A percentile compares a stretch with the other conserved stretches of the same genome.
phyloP scores from a whole-genome alignment of 768 basidiomycete species.

The Hygrophorus pudorinus region DNA sequence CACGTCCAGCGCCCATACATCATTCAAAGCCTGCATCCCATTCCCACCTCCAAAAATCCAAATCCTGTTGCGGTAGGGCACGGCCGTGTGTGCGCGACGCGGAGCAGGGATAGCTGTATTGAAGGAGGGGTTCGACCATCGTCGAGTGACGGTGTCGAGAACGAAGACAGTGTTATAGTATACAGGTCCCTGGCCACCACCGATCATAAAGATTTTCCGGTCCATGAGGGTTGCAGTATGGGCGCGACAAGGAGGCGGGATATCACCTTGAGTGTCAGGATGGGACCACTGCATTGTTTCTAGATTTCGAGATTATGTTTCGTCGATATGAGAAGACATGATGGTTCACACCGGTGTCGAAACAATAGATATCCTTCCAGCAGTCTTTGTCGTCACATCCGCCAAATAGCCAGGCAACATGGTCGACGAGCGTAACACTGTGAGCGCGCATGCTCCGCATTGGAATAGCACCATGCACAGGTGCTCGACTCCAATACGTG shows the following conservation, averaged over 20 bases:
- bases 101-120: slow-evolving; percentile 36
- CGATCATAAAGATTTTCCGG: slow-evolving; percentile 71
- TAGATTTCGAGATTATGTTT: slow-evolving; percentile 15
- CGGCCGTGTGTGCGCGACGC: slow-evolving; percentile 82
- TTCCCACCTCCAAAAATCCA: slow-evolving; percentile 95
- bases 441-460: slow-evolving; percentile 69
- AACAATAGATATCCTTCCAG: slow-evolving; percentile 70
- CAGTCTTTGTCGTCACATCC: slow-evolving; percentile 78
- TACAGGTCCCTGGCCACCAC: slow-evolving; percentile 72
- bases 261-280: slow-evolving; percentile 65
- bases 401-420: slow-evolving; percentile 79
- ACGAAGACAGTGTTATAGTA: slow-evolving; percentile 82
- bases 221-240: slow-evolving; percentile 83
- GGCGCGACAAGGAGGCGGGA: slow-evolving; percentile 76
- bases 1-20: slow-evolving; percentile 82
- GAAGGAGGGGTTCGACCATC: slow-evolving; percentile 39
- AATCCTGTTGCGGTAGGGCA: slow-evolving; percentile 59
- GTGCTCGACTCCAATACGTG: slow-evolving; percentile 83
- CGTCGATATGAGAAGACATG: background rate
- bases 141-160: slow-evolving; percentile 66
- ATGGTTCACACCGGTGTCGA: slow-evolving; percentile 59
- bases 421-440: slow-evolving; percentile 75
- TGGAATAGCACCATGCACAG: slow-evolving; percentile 64
- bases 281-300: slow-evolving; percentile 89
- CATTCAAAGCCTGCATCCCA: slow-evolving; percentile 81